Evolutionary conservation across 345 rosid species (phyloP).

Genomic region (Reutealis trisperma): DNA sequence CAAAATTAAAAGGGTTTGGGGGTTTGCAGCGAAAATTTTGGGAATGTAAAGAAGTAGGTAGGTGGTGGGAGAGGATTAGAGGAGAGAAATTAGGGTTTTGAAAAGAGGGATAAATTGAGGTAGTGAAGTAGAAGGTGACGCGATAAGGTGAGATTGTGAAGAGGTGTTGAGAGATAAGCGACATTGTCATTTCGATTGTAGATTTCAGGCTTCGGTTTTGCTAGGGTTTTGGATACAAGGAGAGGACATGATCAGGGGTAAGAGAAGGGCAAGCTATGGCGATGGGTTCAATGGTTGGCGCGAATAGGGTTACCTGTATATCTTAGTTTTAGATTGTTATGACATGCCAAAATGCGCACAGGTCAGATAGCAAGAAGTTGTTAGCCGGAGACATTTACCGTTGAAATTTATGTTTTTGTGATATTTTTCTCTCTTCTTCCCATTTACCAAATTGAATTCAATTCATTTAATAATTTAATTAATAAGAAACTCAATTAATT

Average conservation of each 20-base stretch:
- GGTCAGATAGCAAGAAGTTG: background rate
- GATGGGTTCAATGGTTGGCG: constrained; percentile 33
- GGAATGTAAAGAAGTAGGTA: constrained; percentile 11
- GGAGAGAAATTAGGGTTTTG: constrained; percentile 26
- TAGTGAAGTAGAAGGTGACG: constrained; percentile 34
- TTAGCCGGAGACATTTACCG: background rate
- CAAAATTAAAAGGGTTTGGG: constrained; percentile 7
- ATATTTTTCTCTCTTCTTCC: too few species aligned
- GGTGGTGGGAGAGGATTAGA: constrained; percentile 31
- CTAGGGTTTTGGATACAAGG: constrained; percentile 11
- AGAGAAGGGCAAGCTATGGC: constrained; percentile 20
- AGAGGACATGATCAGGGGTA: constrained; percentile 13
- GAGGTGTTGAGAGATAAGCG: constrained; percentile 43
- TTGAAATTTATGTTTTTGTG: too few species aligned
- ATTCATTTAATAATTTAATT: too few species aligned
- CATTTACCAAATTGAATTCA: too few species aligned
- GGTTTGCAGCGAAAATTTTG: constrained; percentile 17
- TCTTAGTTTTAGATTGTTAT: constrained; percentile 1
- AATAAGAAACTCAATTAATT: too few species aligned
- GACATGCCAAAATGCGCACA: constrained; percentile 7
- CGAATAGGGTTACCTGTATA: constrained; percentile 14
- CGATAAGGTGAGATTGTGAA: constrained; percentile 36
- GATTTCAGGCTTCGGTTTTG: background rate
- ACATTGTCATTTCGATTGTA: constrained; percentile 32
- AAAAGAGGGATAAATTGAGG: constrained; percentile 11